Evolutionary conservation across 257 asterid species (phyloP), one percentile per base, ranked within the genome.

Genomic region (Salvia splendens): DNA sequence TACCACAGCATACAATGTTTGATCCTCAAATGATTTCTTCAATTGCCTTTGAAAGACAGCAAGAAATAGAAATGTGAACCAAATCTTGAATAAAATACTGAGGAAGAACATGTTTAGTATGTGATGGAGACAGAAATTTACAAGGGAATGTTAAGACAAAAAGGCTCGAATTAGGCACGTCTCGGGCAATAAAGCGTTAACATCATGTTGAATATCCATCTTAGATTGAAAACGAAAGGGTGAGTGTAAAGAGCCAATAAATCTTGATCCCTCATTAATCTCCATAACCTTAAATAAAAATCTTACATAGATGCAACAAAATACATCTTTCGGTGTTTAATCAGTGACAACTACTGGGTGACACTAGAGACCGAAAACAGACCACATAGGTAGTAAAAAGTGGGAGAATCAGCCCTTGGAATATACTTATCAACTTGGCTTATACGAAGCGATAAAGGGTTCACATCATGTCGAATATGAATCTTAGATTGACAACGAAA

Each of bases 1-100:
- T 65, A 79, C 43, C 46, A 47, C 45, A 43, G 45, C 53, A 68
- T 46, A 54, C 71, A 55, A 63, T n/a, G 60, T 63, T 75, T 62
- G 72, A 57, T 59, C 68, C 40, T 24, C 30, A 24, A 24, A 24
- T 24, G 30, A 24, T 24, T 1, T 24, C 30, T 24, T 24, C 2
- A 24, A 24, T 24, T 24, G 30, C 2, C 30, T 1, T 24, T 24
- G 30, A 24, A 24, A 7, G 62, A 70, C 80, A 70, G 71, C 75
- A 35, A 71, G 65, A 67, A 20, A 54, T 64, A 43, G 71, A 72
- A 51, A 65, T 55, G 54, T 49, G 56, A 53, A 48, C 52, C 53
- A 53, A 61, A 60, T 73, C 50, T 58, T 49, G 12, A 60, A 8
- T 41, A 53, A 68, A 49, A 48, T 62, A 62, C 55, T 36, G 61